Conservation (phyloP, 192 early-diverging fungal species). For the Backusella circina region DNA sequence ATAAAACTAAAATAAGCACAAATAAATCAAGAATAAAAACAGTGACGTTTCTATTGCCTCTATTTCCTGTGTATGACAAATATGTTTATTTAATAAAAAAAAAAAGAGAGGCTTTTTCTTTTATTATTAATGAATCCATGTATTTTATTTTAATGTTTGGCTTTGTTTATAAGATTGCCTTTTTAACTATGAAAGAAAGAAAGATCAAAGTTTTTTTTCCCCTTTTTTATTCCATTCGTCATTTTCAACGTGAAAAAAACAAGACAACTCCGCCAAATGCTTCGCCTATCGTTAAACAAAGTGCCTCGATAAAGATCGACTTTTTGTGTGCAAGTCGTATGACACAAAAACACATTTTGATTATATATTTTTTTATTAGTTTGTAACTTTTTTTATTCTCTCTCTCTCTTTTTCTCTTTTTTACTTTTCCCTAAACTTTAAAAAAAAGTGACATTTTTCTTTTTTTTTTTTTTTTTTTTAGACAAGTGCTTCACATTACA, state of each 20-base stretch:
- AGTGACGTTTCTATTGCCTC: too few relatives aligned
- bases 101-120: too few relatives aligned
- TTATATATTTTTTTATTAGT: background rate
- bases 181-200: too few relatives aligned
- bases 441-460: background rate
- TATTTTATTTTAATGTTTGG: background rate
- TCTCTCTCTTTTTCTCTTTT: background rate
- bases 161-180: too few relatives aligned
- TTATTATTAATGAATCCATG: too few relatives aligned
- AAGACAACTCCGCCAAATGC: background rate
- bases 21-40: too few relatives aligned
- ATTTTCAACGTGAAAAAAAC: background rate
- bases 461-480: background rate
- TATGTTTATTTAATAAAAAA: too few relatives aligned
- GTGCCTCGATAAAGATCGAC: background rate
- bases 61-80: too few relatives aligned
- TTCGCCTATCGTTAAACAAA: background rate
- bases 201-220: too few relatives aligned
- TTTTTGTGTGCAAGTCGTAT: background rate
- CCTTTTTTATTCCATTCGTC: background rate
- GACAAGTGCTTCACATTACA: background rate
- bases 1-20: too few relatives aligned
- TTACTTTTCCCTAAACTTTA: background rate
- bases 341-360: background rate
- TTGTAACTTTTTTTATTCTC: background rate